Evolutionary conservation across 495 filamentous ascomycete species (phyloP), one percentile per base, ranked within the genome.

Genomic region (Podospora sp.): DNA sequence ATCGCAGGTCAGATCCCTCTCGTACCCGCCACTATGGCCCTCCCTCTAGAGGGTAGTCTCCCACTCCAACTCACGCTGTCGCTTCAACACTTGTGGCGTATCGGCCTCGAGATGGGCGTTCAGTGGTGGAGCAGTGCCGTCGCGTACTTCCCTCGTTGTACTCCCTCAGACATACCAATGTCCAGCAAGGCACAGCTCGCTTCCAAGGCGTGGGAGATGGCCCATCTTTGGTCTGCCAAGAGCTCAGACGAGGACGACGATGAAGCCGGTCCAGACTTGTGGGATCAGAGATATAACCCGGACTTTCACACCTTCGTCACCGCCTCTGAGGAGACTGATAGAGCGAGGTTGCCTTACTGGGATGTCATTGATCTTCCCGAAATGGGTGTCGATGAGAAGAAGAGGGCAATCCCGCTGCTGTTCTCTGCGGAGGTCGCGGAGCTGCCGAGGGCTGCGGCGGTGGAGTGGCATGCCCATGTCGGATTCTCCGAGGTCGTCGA

Each of bases 1-100:
- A 82, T 97, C 14, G 94, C 96, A 0, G 95, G 95, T 0, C 94
- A 98, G 76, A 96, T 99, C 60, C 92, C 95, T 1, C 84, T 99
- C 1, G 80, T 94, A 1, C 95, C 95, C 0, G 85, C 89, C 16
- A 86, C 86, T 6, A 97, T 99, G 94, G 77, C 84, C n/a, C 68
- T 88, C 2, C 80, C 61, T 1, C 7, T 82, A 1, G 36, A 58
- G 0, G 60, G 16, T 11, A 53, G 60, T 0, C 73, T 72, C 9
- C 62, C 58, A 6, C 51, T 76, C 5, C 73, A 80, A 61, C 68
- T 80, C 21, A 59, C 77, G 12, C 78, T 99, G 7, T 83, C 92
- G 2, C 79, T 97, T 24, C 95, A 99, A 78, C 94, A 99, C 79
- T 83, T 97, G 27, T 95, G 88, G 88, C 84, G 96, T 8, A 91